Conservation (phyloP, 1,284 basidiomycete genomes). For the Puccinia novopanici region DNA sequence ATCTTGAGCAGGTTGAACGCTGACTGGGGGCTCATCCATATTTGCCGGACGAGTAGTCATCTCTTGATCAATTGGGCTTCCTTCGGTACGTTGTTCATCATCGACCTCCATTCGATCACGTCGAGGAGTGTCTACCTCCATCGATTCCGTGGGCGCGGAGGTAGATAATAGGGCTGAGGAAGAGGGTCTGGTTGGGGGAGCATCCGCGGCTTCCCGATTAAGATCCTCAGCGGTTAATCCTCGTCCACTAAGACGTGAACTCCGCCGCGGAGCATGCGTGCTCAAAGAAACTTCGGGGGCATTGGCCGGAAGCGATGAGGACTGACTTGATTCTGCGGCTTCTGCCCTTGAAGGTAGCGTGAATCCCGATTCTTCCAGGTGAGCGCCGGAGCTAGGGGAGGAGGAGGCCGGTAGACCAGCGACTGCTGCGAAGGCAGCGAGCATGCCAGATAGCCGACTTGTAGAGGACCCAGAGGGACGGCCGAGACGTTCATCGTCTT, state of each 20-base stretch:
- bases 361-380: slow-evolving; percentile 52
- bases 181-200: slow-evolving; percentile 10
- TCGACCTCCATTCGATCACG: slow-evolving; percentile 35
- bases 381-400: slow-evolving; percentile 60
- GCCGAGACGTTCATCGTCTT: slow-evolving; percentile 58
- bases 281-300: slow-evolving; percentile 24
- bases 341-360: slow-evolving; percentile 53
- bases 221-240: slow-evolving; percentile 50
- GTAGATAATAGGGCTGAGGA: slow-evolving; percentile 37
- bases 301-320: slow-evolving; percentile 30
- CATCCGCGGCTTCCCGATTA: slow-evolving; percentile 24
- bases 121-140: slow-evolving; percentile 36
- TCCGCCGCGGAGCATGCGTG: slow-evolving; percentile 40
- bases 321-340: slow-evolving; percentile 58
- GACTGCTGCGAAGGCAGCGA: slow-evolving; percentile 78
- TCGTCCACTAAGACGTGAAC: slow-evolving; percentile 46
- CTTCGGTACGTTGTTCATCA: slow-evolving; percentile 36
- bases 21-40: slow-evolving; percentile 45
- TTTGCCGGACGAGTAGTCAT: slow-evolving; percentile 15
- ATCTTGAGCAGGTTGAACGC: slow-evolving; percentile 63
- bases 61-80: slow-evolving; percentile 46
- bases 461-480: slow-evolving; percentile 58
- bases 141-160: slow-evolving; percentile 40
- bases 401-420: slow-evolving; percentile 62
- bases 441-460: slow-evolving; percentile 75